Base-by-base conservation (phyloP, 495 filamentous ascomycete genomes). In the Daldinia bambusicola region DNA sequence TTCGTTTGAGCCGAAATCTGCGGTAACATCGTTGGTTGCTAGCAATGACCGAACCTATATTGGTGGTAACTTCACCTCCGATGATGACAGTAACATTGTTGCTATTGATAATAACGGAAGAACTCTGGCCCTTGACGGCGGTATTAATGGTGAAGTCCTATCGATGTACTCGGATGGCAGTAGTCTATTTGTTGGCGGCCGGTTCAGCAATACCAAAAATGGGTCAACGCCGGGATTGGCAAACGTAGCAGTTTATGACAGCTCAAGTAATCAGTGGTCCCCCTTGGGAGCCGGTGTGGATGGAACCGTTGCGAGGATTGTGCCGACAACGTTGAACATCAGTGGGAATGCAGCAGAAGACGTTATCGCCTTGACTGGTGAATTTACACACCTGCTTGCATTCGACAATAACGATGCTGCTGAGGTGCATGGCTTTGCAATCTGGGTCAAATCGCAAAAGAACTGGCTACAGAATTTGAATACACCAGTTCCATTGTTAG, bases 381-480 rank as follows among this genome's bases (percentile, higher is more conserved):
- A 89, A 72, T 99, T 99, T 77, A 83, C 86, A 22, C 81, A 88
- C 65, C 85, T 97, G 30, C 80, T 89, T 18, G 85, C 87, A 2
- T 93, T 91, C 74, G 89, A 81, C 45, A 82, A 81, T 57, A 90
- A 88, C 68, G 72, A 84, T 10, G 85, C 87, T n/a, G 79, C 89
- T 10, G 71, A 85, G 12, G 90, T 89, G 2, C 76, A 86, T 55
- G 93, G 94, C 0, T 94, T 98, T 75, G 95, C 92, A 32, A 82
- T 98, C 26, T 99, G 95, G 95, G 91, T 98, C n/a, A 93, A 93
- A 20, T 95, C 94, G 5, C 86, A 84, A 55, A 86, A 88, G 43
- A 93, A 96, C 75, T 99, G 95, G 95, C 81, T 98, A 22, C 88
- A 93, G 77, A 95, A 93, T 70, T 81, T 98, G 43, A 81, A 92